Conservation (phyloP, 1,284 basidiomycete species). For the Wallemia ichthyophaga region DNA sequence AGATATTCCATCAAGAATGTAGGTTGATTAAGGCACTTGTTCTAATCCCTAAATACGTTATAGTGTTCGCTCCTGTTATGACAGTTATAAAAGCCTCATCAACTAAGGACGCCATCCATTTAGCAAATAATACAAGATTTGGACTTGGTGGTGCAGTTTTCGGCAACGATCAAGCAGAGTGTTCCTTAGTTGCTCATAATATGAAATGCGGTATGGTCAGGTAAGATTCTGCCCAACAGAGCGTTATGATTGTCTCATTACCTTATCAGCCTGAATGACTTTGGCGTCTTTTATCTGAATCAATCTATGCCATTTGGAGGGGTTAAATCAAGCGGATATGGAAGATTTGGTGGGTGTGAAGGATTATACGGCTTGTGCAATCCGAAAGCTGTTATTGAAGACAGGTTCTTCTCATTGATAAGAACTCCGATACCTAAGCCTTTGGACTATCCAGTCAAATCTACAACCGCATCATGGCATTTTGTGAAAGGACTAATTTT, state of each 20-base stretch:
- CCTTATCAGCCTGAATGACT: conserved; percentile 13
- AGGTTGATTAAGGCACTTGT: conserved; percentile 10
- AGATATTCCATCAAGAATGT: conserved; percentile 51
- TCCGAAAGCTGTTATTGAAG: neutral
- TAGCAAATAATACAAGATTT: conserved; percentile 61
- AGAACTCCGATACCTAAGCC: neutral
- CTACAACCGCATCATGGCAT: neutral
- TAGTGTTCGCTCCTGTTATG: conserved; percentile 70
- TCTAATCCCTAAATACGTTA: conserved; percentile 1
- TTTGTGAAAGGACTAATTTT: neutral
- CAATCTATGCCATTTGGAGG: neutral
- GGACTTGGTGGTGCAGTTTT: conserved; percentile 92
- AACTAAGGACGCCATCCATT: conserved; percentile 47
- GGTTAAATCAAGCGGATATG: neutral
- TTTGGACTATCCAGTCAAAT: neutral
- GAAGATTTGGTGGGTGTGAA: neutral
- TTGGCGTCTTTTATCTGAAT: conserved; percentile 65
- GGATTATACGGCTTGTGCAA: neutral
- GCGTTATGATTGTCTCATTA: conserved; percentile 2
- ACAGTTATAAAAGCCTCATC: conserved; percentile 49
- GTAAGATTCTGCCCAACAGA: neutral
- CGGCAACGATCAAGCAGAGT: conserved; percentile 43
- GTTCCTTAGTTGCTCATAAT: conserved; percentile 39
- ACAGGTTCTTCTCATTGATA: neutral
- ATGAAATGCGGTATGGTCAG: conserved; percentile 76